Percentiles rank a stretch among this genome's conserved stretches.
These are phyloP conservation scores for Chamaenerion angustifolium DNA, from an alignment of 345 rosid species.

Conservation along the genomic window DNA sequence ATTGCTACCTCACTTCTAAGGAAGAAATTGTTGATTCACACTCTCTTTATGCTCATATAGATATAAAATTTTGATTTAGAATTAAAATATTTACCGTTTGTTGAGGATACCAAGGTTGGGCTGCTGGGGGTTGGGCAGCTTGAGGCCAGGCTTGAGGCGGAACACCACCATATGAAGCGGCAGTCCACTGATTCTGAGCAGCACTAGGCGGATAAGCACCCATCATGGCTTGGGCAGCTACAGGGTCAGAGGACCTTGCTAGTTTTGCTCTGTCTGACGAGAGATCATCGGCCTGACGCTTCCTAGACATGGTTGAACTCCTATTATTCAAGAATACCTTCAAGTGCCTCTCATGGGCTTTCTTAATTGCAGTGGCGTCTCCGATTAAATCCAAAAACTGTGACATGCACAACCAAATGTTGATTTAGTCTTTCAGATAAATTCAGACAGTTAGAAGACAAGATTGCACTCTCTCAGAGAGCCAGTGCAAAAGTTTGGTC, in stretches of 20 bases:
- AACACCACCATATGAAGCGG: slow-evolving; percentile 38
- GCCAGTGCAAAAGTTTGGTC: no score
- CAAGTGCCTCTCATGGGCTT: slow-evolving; percentile 75
- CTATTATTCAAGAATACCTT: slow-evolving; percentile 54
- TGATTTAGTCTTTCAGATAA: no score
- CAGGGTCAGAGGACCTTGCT: slow-evolving; percentile 41
- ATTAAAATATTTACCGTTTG: slow-evolving; percentile 17
- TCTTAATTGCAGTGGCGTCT: slow-evolving; percentile 46
- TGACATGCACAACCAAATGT: slow-evolving; percentile 5
- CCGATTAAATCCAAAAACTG: slow-evolving; percentile 84
- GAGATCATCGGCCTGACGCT: slow-evolving; percentile 77
- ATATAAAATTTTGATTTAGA: neutral
- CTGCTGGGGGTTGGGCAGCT: slow-evolving; percentile 46
- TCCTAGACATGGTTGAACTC: slow-evolving; percentile 52
- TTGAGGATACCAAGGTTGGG: slow-evolving; percentile 69
- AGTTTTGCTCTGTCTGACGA: slow-evolving; percentile 70
- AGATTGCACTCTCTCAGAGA: no score
- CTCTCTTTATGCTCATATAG: neutral
- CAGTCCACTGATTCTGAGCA: slow-evolving; percentile 68
- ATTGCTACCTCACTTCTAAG: neutral
- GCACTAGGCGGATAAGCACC: slow-evolving; percentile 47
- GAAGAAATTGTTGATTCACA: neutral
- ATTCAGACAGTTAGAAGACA: neutral
- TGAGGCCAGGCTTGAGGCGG: slow-evolving; percentile 92
- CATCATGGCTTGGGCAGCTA: slow-evolving; percentile 45